A percentile compares a stretch with the other conserved stretches of the same genome.
phyloP scores from a whole-genome alignment of 2,329 filamentous ascomycete species.

The Paecilomyces sp. region DNA sequence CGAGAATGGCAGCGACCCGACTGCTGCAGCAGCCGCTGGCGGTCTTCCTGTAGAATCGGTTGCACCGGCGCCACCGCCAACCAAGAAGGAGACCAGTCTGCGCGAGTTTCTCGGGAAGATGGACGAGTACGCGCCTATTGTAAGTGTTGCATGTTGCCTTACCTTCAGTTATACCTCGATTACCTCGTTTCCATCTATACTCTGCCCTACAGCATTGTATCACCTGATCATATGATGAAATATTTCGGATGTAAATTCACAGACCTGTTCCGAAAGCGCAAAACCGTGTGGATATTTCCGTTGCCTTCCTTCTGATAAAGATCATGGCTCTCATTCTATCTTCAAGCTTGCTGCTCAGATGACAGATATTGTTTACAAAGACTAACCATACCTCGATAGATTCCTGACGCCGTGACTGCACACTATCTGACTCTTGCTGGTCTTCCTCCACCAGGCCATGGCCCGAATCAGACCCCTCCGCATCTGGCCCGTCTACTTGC shows the following conservation, averaged over 20 bases:
- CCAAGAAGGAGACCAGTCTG: slow-evolving; percentile 84
- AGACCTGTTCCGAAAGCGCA: slow-evolving; percentile 12
- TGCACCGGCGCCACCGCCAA: slow-evolving; percentile 48
- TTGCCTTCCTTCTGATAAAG: slow-evolving; percentile 13
- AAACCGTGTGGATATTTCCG: slow-evolving; percentile 11
- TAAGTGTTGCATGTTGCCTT: slow-evolving; percentile 43
- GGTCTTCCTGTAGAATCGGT: slow-evolving; percentile 36
- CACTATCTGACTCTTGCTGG: slow-evolving; percentile 97
- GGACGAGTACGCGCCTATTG: slow-evolving; percentile 96
- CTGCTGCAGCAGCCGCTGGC: slow-evolving; percentile 8
- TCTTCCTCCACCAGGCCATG: slow-evolving; percentile 77
- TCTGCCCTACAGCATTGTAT: slow-evolving; percentile 1
- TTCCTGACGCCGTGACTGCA: slow-evolving; percentile 93
- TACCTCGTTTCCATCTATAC: background rate
- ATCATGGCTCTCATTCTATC: background rate
- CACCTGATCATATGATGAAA: slow-evolving; percentile 10
- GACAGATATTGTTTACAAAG: background rate
- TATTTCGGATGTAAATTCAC: slow-evolving; percentile 13
- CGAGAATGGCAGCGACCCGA: slow-evolving; percentile 13
- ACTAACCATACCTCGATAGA: slow-evolving; percentile 48
- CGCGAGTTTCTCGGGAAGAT: slow-evolving; percentile 93
- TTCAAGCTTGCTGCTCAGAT: background rate
- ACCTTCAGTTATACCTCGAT: background rate
- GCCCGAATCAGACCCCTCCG: slow-evolving; percentile 68
- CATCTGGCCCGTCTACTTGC: slow-evolving; percentile 89